Evolutionary conservation across 306 rosid species (phyloP).

Genomic region (Gastrolobium bilobum): DNA sequence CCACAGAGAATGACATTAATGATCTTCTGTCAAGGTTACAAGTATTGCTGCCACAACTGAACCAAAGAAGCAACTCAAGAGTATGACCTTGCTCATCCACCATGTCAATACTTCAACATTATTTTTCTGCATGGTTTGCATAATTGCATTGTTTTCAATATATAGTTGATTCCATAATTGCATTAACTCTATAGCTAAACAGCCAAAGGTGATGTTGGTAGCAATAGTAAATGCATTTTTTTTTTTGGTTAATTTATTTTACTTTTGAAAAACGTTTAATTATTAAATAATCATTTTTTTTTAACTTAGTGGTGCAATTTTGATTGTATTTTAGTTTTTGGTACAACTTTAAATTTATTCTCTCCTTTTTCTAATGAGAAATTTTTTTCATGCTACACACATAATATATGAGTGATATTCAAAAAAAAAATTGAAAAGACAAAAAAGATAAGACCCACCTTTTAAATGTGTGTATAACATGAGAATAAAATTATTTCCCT

Average conservation of each 20-base stretch:
- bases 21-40: constrained; percentile 59
- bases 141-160: constrained; percentile 9
- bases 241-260: neutral
- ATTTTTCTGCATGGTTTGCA: constrained; percentile 26
- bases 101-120: neutral
- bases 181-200: neutral
- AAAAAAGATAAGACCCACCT: too few relatives aligned
- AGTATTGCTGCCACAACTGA: constrained; percentile 50
- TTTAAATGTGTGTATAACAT: too few relatives aligned
- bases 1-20: constrained; percentile 51
- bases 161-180: neutral
- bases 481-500: too few relatives aligned
- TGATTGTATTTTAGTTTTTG: too few relatives aligned
- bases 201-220: neutral
- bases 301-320: too few relatives aligned
- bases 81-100: constrained; percentile 28
- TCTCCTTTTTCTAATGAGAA: too few relatives aligned
- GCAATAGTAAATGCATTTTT: neutral
- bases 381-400: too few relatives aligned
- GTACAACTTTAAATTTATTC: too few relatives aligned
- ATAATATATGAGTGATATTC: too few relatives aligned
- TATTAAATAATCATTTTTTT: too few relatives aligned
- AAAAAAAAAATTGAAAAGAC: too few relatives aligned
- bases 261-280: neutral
- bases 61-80: constrained; percentile 54